phyloP scores from a whole-genome alignment of 164 flowering plant genomes.

The Sextonia rubra region DNA sequence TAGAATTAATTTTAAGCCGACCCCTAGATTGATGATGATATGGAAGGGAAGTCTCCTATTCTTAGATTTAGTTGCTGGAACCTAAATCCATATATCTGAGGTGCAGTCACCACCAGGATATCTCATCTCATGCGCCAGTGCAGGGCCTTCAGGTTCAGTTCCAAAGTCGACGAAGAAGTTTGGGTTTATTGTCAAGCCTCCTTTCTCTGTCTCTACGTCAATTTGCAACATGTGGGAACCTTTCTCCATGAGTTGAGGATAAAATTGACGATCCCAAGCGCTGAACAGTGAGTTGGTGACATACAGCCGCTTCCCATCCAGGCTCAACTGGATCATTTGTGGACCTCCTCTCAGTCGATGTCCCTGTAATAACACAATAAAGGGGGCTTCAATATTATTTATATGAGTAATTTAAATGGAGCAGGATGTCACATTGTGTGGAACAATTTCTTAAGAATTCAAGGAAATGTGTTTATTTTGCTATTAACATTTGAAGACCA shows the following conservation, averaged over 20 bases:
- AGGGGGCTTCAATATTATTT: too few relatives aligned
- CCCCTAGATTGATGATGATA: too few relatives aligned
- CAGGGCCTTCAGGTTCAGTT: conserved; percentile 91
- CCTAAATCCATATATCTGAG: conserved; percentile 87
- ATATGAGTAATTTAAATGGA: too few relatives aligned
- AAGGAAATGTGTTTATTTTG: too few relatives aligned
- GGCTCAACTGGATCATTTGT: conserved; percentile 93
- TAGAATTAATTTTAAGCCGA: too few relatives aligned
- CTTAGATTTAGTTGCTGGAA: not conserved
- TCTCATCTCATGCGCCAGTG: conserved; percentile 97
- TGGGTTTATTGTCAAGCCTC: conserved; percentile 76
- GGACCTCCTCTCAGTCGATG: conserved; percentile 84
- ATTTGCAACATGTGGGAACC: conserved; percentile 93
- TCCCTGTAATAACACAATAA: conserved; percentile 44
- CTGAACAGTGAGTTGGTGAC: conserved; percentile 94
- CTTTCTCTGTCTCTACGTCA: conserved; percentile 76
- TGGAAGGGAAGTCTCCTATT: too few relatives aligned
- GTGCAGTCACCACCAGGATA: conserved; percentile 99
- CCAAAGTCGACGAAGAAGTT: conserved; percentile 85
- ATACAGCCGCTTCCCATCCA: conserved; percentile 92
- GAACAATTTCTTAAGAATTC: too few relatives aligned
- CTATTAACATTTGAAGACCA: too few relatives aligned
- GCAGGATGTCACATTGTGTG: too few relatives aligned
- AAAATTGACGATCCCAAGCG: conserved; percentile 90
- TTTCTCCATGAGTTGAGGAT: conserved; percentile 71